Evolutionary conservation across 352 stramenopile genomes (phyloP), one percentile per base, ranked within the genome.

Genomic region (Phytopythium chamaehyphon): DNA sequence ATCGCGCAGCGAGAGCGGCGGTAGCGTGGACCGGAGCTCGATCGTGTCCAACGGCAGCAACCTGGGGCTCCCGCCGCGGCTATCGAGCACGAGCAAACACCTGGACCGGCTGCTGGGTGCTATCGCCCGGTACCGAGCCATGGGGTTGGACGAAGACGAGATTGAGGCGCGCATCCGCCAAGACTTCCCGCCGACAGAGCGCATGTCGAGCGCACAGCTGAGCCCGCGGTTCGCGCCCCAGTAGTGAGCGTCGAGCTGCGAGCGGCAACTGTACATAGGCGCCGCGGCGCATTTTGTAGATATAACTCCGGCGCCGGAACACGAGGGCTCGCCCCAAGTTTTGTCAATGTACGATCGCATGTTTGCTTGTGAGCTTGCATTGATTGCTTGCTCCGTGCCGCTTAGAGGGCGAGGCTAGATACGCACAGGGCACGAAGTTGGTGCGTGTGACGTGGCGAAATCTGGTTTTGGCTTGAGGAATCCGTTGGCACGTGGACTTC

Each of bases 161-260:
- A 86, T 90, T 40, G 80, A 90, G 45, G 54, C 47, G 14, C 77
- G 71, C 45, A 82, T 90, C 55, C 76, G 74, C 40, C 52, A 71
- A 44, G 78, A 89, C 38, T 87, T 89, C 37, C 78, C 77, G 35
- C 73, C 77, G 0, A 60, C 71, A 10, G 64, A 80, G 22, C 72
- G 72, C 47, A 40, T 69, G 18, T 79, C 67, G 14, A 71, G 62
- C 23, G 44, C 47, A 16, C 21, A 24, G 24, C 23, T 47, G 18
- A 47, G 23, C 15, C 43, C 43, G 24, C 43, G 43, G 43, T 38
- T 47, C 40, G 18, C 18, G 7, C 40, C 40, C 19, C 10, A 43
- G 38, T 43, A 43, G 38, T 43, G n/a, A 46, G 40, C 40, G 22
- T 36, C 37, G 37, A 42, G 37, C 37, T n/a, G 42, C 15, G 43